Base-by-base conservation (phyloP, 139 green algal species). In the Coccomyxa sp. region DNA sequence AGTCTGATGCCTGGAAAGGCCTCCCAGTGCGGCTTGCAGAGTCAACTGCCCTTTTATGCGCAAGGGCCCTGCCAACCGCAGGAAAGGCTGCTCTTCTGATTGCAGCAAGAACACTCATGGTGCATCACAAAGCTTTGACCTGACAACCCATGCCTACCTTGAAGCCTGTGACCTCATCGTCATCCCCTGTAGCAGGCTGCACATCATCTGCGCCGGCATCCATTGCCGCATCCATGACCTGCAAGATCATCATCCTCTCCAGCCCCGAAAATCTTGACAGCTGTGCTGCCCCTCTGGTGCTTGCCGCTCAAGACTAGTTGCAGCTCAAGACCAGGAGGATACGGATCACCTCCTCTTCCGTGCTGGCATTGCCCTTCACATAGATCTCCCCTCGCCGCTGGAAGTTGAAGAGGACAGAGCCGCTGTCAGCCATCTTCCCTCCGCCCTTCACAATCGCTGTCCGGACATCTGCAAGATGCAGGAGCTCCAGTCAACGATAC, bases 331-430 rank as follows among this genome's bases (percentile, higher is more conserved):
- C 14, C 14, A 58, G 14, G 44, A 58, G 10, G 34, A 76, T 33
- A 69, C 29, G 8, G 5, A 58, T 16, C 55, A 80, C 81, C 44
- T 77, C 36, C 7, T 87, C 87, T 73, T 88, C 85, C n/a, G n/a
- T n/a, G 5, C 27, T 38, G 5, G 70, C 68, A 12, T 34, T 29
- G 8, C 41, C 10, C 1, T 64, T 41, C 31, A 91, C 81, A 70
- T 87, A 79, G 27, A 92, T 38, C 14, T 86, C 35, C 8, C 88
- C 89, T 31, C 83, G 75, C 27, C 91, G 78, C 76, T 87, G 70
- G 85, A 98, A 98, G 84, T 96, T 97, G 86, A 98, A 98, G 77
- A 95, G 55, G 39, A 98, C 95, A 27, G 78, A 90, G 33, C 95
- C 95, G 1, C 87, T 76, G 70, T 97, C 95, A 4, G 95, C 95